phyloP scores from a whole-genome alignment of 1,139 yeast species.

The Debaryomyces fabryi region DNA sequence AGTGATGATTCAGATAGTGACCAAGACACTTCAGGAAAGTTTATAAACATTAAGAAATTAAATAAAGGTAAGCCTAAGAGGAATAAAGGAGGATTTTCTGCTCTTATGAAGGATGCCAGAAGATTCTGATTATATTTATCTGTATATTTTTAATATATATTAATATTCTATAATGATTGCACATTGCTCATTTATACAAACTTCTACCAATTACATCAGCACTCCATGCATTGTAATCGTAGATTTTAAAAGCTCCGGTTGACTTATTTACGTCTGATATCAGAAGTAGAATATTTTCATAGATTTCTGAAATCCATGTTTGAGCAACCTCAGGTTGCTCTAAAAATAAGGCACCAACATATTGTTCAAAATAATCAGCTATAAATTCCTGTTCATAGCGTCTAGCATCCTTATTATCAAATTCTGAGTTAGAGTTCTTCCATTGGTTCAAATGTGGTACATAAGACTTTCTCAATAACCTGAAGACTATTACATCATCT shows the following conservation, averaged over 20 bases:
- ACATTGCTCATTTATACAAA: slow-evolving; percentile 9
- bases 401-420: slow-evolving; percentile 25
- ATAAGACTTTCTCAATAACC: slow-evolving; percentile 22
- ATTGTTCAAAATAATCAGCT: slow-evolving; percentile 49
- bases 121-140: slow-evolving; percentile 8
- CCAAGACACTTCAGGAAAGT: slow-evolving; percentile 17
- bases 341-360: slow-evolving; percentile 46
- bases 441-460: slow-evolving; percentile 27
- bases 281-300: slow-evolving; percentile 33
- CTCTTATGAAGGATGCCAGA: slow-evolving; percentile 54
- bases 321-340: slow-evolving; percentile 45
- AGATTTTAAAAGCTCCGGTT: slow-evolving; percentile 12
- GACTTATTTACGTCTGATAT: slow-evolving; percentile 19
- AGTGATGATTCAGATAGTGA: slow-evolving; percentile 19
- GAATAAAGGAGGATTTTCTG: slow-evolving; percentile 48
- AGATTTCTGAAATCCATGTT: slow-evolving; percentile 36
- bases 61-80: slow-evolving; percentile 31
- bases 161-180: neutral
- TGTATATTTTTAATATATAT: neutral
- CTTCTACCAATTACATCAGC: slow-evolving; percentile 29
- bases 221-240: slow-evolving; percentile 32
- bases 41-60: slow-evolving; percentile 24
- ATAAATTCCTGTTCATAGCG: slow-evolving; percentile 47
- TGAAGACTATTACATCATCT: slow-evolving; percentile 31
- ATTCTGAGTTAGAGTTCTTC: slow-evolving; percentile 15